Base-by-base conservation (phyloP, 441 rosid species). In the Isatis lusitanica region DNA sequence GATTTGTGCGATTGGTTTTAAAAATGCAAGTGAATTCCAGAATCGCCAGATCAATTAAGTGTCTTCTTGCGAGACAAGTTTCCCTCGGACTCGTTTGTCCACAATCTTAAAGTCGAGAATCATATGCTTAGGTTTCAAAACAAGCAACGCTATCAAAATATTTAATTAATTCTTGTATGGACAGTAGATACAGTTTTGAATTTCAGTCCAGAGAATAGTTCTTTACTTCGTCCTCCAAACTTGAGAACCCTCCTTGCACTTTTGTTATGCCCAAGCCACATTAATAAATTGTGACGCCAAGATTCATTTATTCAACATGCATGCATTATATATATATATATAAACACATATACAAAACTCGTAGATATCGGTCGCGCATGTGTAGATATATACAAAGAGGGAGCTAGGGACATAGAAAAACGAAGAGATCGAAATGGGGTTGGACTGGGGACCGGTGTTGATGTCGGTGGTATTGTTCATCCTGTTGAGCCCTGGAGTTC, bases 361-460 rank as follows among this genome's bases (percentile, higher is more conserved):
- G 61, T 42, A 43, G n/a, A 63, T 16, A 9, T 2, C 36, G 36
- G 5, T 2, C 36, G 36, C 7, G 7, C 36, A 24, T 5, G 11
- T 16, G 24, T 42, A 42, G 11, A 28, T 4, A 68, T 7, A 59
- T 7, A 21, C 2, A 21, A 21, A 51, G 13, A 51, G 18, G 6
- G 11, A 56, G n/a, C n/a, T n/a, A n/a, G 36, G 26, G 36, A 26
- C 58, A 8, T 12, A 65, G 21, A 40, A 38, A 24, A 30, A 35
- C 15, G 5, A 30, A 24, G 13, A 50, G 58, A 53, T 26, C 58
- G 61, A 83, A 83, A 73, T 65, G 78, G 73, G 78, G 87, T 82
- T 78, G 52, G 91, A 85, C 43, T 86, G 93, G 93, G 91, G 87
- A 12, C 87, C 91, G 2, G 87, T 88, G 39, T 63, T 88, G 31